Conservation (phyloP, 164 flowering plant genomes). For the Platanus orientalis region DNA sequence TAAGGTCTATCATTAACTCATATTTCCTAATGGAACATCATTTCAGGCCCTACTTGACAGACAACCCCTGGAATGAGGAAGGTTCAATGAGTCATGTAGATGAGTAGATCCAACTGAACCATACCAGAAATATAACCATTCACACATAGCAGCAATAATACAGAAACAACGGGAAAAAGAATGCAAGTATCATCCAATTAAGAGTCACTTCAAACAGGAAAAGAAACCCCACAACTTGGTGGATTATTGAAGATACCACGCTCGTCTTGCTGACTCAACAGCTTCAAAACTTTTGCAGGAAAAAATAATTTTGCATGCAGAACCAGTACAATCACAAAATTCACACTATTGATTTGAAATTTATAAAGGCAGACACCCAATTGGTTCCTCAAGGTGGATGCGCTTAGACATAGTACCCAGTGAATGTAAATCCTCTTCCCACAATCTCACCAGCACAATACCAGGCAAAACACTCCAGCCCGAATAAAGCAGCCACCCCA, state of each 20-base stretch:
- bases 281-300: constrained; percentile 18
- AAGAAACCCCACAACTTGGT: background rate
- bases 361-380: constrained; percentile 10
- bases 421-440: constrained; percentile 55
- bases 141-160: background rate
- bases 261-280: constrained; percentile 24
- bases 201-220: background rate
- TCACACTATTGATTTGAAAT: constrained; percentile 8
- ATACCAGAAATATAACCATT: no score
- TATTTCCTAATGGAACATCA: no score
- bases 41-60: no score
- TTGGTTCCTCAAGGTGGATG: background rate
- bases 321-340: constrained; percentile 10
- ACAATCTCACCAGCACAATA: constrained; percentile 59
- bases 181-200: background rate
- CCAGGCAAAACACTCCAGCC: constrained; percentile 57
- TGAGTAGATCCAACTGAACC: no score
- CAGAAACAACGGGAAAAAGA: no score
- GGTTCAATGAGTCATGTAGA: no score
- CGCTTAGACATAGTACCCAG: constrained; percentile 41
- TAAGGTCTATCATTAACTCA: no score
- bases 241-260: constrained; percentile 28
- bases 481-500: constrained; percentile 53
- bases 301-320: constrained; percentile 22
- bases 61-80: no score